A percentile compares a stretch with the other conserved stretches of the same genome.
Conservation (phyloP, 1,284 basidiomycete species). For the Leucoagaricus sp. region DNA sequence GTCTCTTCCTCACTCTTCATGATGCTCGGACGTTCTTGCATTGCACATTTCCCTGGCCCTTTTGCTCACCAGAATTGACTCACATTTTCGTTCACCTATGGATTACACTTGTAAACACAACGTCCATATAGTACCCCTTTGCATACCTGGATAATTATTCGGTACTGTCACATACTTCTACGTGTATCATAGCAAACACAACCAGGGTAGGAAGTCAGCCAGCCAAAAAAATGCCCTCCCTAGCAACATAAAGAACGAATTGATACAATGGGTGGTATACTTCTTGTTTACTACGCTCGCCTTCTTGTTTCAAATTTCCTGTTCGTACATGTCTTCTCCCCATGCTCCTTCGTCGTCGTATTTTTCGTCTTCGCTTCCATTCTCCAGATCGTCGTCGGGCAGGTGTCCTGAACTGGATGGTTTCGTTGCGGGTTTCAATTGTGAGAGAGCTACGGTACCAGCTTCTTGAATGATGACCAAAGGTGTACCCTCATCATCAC, state of each 20-base stretch:
- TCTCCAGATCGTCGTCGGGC: slow-evolving; percentile 35
- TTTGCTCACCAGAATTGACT: too few species aligned
- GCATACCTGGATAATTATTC: not conserved
- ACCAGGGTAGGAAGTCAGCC: not conserved
- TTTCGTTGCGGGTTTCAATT: slow-evolving; percentile 21
- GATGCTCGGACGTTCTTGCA: too few species aligned
- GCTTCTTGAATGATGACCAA: slow-evolving; percentile 48
- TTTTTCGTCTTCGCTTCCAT: slow-evolving; percentile 38
- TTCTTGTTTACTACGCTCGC: not conserved
- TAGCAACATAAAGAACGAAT: too few species aligned
- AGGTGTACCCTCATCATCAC: slow-evolving; percentile 42
- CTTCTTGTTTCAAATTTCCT: slow-evolving; percentile 32
- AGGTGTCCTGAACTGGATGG: slow-evolving; percentile 29
- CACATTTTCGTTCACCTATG: too few species aligned
- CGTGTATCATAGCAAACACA: not conserved
- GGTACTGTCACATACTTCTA: not conserved
- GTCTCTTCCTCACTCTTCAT: not conserved
- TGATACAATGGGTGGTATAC: not conserved
- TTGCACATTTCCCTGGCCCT: too few species aligned
- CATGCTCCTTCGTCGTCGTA: slow-evolving; percentile 35
- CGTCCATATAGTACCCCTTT: not conserved
- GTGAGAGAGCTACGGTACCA: slow-evolving; percentile 29
- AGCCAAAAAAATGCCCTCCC: not conserved
- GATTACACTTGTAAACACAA: too few species aligned
- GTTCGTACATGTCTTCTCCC: slow-evolving; percentile 44